Evolutionary conservation across 2,329 filamentous ascomycete species (phyloP), one percentile per base, ranked within the genome.

Genomic region (Apiospora rasikravindrae): DNA sequence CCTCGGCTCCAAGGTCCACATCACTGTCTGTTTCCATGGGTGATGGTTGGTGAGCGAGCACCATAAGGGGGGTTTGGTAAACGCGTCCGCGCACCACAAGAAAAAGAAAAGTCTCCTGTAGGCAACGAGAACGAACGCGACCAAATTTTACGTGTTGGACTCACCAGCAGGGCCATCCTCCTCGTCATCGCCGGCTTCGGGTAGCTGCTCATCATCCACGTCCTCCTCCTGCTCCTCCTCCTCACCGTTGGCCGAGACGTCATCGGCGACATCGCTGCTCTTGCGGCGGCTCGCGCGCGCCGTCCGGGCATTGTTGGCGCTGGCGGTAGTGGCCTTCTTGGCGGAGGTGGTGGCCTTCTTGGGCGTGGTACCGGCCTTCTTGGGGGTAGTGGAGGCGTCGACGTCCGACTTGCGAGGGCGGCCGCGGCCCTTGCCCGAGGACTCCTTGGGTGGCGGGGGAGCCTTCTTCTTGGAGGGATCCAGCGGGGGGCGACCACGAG

Each of bases 391-490:
- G 71, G 75, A 73, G 16, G 73, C 49, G 44, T 37, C 8, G 33
- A 47, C 47, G n/a, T 40, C 68, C 26, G 44, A 40, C 47, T 69
- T 86, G 71, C 82, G 83, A 51, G 86, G 86, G 13, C 86, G 84
- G 40, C 86, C 86, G n/a, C 86, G 84, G 53, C 84, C 84, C n/a
- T 83, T 82, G 44, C 86, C 85, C 1, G 81, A 82, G 33, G 84
- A 81, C 44, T 66, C 45, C 53, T 73, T 67, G 37, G 66, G 66
- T 2, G 40, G 24, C 11, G 57, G 8, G 19, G 57, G 33, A 4
- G 57, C 33, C 40, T 45, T 47, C 66, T 47, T 68, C 66, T 45
- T 14, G 19, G 66, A 68, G 42, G 66, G 66, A 13, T 68, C 66
- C 66, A 45, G 26, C 40, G 66, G 66, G 26, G 66, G 66, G 79